A percentile compares a stretch with the other conserved stretches of the same genome.
phyloP scores from a whole-genome alignment of 139 green algal species.

The Chlorella sp. region DNA sequence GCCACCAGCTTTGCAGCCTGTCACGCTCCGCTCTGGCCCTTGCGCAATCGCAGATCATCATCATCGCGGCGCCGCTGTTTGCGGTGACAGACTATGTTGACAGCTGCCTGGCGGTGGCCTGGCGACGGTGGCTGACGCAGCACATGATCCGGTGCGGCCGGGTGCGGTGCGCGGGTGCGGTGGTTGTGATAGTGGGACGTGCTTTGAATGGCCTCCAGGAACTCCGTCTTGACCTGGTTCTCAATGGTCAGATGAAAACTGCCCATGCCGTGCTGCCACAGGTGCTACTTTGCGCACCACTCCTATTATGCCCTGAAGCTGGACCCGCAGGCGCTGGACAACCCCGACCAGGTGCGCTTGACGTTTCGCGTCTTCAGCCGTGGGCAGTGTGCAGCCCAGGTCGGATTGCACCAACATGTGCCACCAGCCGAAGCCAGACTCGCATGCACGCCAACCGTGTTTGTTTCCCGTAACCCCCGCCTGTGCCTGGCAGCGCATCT shows the following conservation, averaged over 20 bases:
- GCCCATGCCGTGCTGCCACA: not conserved
- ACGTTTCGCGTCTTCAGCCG: too few relatives aligned
- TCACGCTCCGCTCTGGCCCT: too few relatives aligned
- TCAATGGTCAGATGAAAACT: not conserved
- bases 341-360: conserved; percentile 55
- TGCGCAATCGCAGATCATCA: conserved; percentile 76
- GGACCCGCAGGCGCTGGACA: conserved; percentile 46
- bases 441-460: too few relatives aligned
- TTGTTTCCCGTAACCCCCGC: too few relatives aligned
- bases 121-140: conserved; percentile 58
- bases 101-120: conserved; percentile 62
- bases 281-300: conserved; percentile 61
- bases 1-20: too few relatives aligned
- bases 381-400: too few relatives aligned
- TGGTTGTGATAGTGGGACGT: not conserved
- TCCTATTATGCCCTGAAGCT: conserved; percentile 61
- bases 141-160: conserved; percentile 37
- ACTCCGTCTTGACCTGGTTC: too few relatives aligned
- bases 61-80: conserved; percentile 73
- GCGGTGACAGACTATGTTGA: conserved; percentile 63
- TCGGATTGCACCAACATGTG: too few relatives aligned
- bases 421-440: too few relatives aligned
- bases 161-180: not conserved
- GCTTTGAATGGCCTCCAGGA: too few relatives aligned
- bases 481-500: conserved; percentile 89